phyloP scores from a whole-genome alignment of 768 basidiomycete species.

The Terana coerulea region DNA sequence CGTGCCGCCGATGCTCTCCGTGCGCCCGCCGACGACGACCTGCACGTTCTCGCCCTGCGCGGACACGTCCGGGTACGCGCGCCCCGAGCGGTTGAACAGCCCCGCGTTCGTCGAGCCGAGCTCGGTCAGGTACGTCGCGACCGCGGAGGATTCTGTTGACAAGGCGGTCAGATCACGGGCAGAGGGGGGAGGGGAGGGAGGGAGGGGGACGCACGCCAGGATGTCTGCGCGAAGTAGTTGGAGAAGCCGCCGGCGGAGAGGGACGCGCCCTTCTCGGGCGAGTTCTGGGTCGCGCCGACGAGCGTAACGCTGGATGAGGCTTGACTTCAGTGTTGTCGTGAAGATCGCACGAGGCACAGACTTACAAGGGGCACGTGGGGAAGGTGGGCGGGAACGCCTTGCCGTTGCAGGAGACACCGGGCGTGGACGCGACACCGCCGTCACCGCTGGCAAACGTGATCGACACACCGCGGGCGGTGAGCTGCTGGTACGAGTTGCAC shows the following conservation, averaged over 20 bases:
- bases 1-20: slow-evolving; percentile 27
- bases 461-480: slow-evolving; percentile 33
- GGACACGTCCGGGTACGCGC: slow-evolving; percentile 61
- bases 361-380: slow-evolving; percentile 34
- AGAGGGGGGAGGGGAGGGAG: too few relatives aligned
- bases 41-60: slow-evolving; percentile 46
- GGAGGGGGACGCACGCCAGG: too few relatives aligned
- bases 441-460: slow-evolving; percentile 36
- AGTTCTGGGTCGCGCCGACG: slow-evolving; percentile 21
- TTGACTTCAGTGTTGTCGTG: not conserved
- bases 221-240: slow-evolving; percentile 25
- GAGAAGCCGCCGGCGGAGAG: slow-evolving; percentile 25
- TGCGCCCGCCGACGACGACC: slow-evolving; percentile 36
- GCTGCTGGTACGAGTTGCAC: slow-evolving; percentile 33
- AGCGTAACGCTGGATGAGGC: slow-evolving; percentile 17
- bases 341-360: not conserved
- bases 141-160: slow-evolving; percentile 42
- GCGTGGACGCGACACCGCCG: slow-evolving; percentile 33
- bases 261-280: slow-evolving; percentile 8
- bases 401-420: slow-evolving; percentile 30
- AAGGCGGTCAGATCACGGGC: too few relatives aligned
- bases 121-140: slow-evolving; percentile 36
- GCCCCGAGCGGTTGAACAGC: slow-evolving; percentile 39
- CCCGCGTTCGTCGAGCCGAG: slow-evolving; percentile 47
- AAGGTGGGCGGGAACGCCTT: slow-evolving; percentile 31